These are phyloP conservation scores for Leishmania mexicana DNA, from an alignment of 208 protist genomes.

Conservation along the genomic window DNA sequence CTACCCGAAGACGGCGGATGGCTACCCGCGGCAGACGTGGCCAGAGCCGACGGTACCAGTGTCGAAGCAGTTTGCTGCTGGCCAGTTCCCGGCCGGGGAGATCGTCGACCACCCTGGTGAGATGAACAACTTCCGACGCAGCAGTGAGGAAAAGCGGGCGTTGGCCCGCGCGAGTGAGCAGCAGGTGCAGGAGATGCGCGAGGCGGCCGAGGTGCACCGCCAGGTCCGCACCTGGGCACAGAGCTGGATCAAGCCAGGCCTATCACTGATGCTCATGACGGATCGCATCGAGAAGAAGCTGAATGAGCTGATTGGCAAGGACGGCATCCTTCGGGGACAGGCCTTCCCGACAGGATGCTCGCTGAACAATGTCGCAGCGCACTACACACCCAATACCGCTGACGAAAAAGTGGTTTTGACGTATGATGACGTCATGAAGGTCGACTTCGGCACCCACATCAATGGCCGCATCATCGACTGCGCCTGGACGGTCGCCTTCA, in stretches of 20 bases:
- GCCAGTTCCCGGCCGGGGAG: constrained; percentile 84
- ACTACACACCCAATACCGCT: constrained; percentile 98
- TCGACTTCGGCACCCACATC: constrained; percentile 99
- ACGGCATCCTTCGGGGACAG: constrained; percentile 89
- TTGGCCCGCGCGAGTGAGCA: constrained; percentile 77
- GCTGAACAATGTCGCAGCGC: constrained; percentile 97
- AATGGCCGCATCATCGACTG: constrained; percentile 98
- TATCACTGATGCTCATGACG: constrained; percentile 92
- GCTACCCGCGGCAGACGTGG: constrained; percentile 87
- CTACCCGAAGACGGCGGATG: constrained; percentile 49
- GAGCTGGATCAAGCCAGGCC: constrained; percentile 92
- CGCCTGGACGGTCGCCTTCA: constrained; percentile 97
- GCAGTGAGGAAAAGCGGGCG: constrained; percentile 92
- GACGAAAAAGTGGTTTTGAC: constrained; percentile 94
- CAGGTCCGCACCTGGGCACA: constrained; percentile 92
- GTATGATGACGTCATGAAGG: constrained; percentile 98
- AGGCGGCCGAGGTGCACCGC: constrained; percentile 92
- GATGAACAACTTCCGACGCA: constrained; percentile 92
- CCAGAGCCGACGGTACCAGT: constrained; percentile 94
- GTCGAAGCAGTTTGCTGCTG: constrained; percentile 70
- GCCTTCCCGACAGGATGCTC: constrained; percentile 95
- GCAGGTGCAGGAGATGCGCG: constrained; percentile 87
- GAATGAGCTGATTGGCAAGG: constrained; percentile 89
- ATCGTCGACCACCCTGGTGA: constrained; percentile 89
- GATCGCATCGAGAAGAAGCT: constrained; percentile 93